phyloP scores from a whole-genome alignment of 2,329 filamentous ascomycete species.

The Acrocalymma vagum region DNA sequence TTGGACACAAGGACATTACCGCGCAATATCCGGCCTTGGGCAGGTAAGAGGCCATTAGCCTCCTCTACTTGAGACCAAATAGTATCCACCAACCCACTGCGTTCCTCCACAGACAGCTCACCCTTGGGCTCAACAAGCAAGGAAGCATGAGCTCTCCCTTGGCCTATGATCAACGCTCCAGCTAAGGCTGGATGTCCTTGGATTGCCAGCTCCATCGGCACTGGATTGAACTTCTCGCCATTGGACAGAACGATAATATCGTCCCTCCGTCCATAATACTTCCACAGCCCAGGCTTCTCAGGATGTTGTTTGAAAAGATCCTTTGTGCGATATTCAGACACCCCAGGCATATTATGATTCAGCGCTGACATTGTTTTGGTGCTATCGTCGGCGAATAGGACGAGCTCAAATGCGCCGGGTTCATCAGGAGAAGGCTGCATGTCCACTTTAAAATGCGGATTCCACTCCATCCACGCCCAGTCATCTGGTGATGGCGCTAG shows the following conservation, averaged over 20 bases:
- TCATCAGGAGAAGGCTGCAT: conserved; percentile 17
- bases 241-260: conserved; percentile 43
- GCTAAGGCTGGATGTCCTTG: conserved; percentile 13
- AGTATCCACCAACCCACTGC: conserved; percentile 20
- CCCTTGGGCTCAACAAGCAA: conserved; percentile 30
- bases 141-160: conserved; percentile 23
- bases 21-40: conserved; percentile 30
- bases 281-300: conserved; percentile 23
- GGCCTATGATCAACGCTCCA: conserved; percentile 29
- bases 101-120: neutral
- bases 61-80: conserved; percentile 32
- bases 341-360: conserved; percentile 16
- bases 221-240: conserved; percentile 40
- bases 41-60: conserved; percentile 27
- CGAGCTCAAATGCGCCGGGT: conserved; percentile 12
- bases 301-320: conserved; percentile 26
- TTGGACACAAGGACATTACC: conserved; percentile 21
- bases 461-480: conserved; percentile 24
- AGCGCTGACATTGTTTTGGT: conserved; percentile 15
- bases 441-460: conserved; percentile 17
- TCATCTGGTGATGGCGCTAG: conserved; percentile 15
- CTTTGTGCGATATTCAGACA: conserved; percentile 16
- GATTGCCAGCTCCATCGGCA: conserved; percentile 23
- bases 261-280: conserved; percentile 39
- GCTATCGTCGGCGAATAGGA: conserved; percentile 14